These are phyloP conservation scores for Candida manassasensis DNA, from an alignment of 805 yeast species.

Conservation along the genomic window DNA sequence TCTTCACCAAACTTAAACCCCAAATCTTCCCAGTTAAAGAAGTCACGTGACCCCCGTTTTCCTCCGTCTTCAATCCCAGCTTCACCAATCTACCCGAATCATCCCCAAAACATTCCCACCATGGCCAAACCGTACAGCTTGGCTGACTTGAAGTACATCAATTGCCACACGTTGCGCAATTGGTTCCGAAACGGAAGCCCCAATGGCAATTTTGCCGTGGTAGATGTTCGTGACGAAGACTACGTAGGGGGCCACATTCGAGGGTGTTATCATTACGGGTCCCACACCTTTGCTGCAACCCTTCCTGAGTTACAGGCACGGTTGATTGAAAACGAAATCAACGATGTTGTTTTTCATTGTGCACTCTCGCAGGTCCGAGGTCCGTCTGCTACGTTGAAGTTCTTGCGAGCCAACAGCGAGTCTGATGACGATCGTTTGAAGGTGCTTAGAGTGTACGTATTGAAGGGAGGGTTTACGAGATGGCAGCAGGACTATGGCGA, in stretches of 20 bases:
- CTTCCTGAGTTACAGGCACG: constrained; percentile 35
- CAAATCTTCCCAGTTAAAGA: not conserved
- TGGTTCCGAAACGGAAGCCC: constrained; percentile 43
- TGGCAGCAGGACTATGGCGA: constrained; percentile 80
- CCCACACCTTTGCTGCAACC: constrained; percentile 37
- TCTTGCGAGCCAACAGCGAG: constrained; percentile 43
- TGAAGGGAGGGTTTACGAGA: constrained; percentile 77
- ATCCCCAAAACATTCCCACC: not conserved
- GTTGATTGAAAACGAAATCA: constrained; percentile 26
- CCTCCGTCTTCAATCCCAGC: no score
- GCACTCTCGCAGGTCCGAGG: constrained; percentile 90
- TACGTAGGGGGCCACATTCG: constrained; percentile 71
- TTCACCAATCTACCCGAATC: no score
- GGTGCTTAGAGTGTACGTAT: constrained; percentile 56
- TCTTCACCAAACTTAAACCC: no score
- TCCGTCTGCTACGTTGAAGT: constrained; percentile 73
- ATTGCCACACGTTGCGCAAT: constrained; percentile 37
- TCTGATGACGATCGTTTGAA: constrained; percentile 18
- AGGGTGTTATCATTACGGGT: constrained; percentile 53
- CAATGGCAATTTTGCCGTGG: constrained; percentile 44
- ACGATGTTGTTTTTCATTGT: constrained; percentile 81
- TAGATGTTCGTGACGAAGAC: constrained; percentile 87
- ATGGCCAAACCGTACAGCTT: constrained; percentile 20
- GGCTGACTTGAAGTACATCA: constrained; percentile 44
- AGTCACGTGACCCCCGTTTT: no score